Base-by-base conservation (phyloP, 2,329 filamentous ascomycete species). In the Didymella keratinophila region DNA sequence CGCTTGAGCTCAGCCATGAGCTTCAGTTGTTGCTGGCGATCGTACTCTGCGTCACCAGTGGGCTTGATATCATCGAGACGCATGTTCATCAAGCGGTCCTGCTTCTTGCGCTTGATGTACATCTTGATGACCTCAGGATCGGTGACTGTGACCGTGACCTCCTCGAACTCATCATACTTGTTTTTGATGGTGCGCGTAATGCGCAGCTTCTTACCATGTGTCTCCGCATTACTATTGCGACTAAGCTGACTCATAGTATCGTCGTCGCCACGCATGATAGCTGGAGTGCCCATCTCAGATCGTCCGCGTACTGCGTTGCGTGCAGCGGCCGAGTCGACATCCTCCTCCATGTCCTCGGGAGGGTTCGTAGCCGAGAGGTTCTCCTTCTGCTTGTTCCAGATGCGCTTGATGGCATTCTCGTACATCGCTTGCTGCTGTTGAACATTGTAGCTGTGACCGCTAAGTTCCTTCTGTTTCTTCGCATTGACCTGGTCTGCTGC, bases 361-460 rank as follows among this genome's bases (percentile, higher is more conserved):
- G 92, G 89, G 45, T 89, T 84, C 1, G 81, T 81, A 56, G 95
- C 90, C 7, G 88, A 88, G 7, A 98, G 82, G 51, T 89, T 94
- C 14, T 85, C 80, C 76, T 90, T 92, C 76, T 98, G 94, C 65
- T 90, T 88, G 60, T 92, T 89, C 95, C 95, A 99, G 61, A 98
- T 97, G 60, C 91, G 88, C 55, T 89, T 87, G 67, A 99, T 97
- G 21, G 92, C 92, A 52, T 93, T 89, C 67, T 96, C 92, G 75
- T 99, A 99, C 69, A 92, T 90, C 62, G 87, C 89, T 71, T 98
- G 92, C 76, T 99, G 95, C 66, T 91, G 89, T 72, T 94, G 95
- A 60, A 99, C 95, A 64, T 99, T 99, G 81, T 99, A 99, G 67
- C 92, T 93, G 78, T 99, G 95, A 0, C 95, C 95, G 54, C 93